Evolutionary conservation across 768 basidiomycete species (phyloP).

Genomic region (Mycena maculata): DNA sequence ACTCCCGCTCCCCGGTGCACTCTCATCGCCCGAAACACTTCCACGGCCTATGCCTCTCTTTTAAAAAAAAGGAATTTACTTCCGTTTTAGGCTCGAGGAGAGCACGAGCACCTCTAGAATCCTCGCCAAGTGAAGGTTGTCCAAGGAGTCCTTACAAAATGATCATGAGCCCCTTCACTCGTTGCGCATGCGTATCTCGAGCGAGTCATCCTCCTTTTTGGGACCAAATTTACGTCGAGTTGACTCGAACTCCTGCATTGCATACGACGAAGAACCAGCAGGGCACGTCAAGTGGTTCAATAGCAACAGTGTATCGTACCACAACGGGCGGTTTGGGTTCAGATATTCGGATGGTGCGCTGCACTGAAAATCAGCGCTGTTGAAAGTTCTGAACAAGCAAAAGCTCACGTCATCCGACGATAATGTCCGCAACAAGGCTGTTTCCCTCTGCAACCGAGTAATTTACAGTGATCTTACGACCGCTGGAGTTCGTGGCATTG

Average conservation of each 20-base stretch:
- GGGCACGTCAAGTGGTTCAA: constrained; percentile 7
- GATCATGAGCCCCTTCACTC: no score
- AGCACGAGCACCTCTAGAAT: no score
- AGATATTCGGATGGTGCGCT: constrained; percentile 12
- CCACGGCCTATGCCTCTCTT: no score
- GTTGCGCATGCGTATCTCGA: no score
- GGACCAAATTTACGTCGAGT: constrained; percentile 3
- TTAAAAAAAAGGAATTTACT: no score
- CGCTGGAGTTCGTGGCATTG: constrained; percentile 5
- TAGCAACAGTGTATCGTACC: constrained; percentile 13
- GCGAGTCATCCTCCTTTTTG: neutral
- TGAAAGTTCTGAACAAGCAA: constrained; percentile 10
- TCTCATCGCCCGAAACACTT: no score
- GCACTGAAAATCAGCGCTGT: constrained; percentile 12
- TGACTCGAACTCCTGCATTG: constrained; percentile 11
- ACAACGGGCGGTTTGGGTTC: constrained; percentile 9
- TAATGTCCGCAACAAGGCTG: constrained; percentile 16
- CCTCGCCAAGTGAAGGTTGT: no score
- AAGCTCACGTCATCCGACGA: constrained; percentile 15
- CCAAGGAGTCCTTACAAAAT: no score
- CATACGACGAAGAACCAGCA: constrained; percentile 14
- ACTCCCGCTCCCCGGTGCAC: neutral
- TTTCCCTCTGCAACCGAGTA: constrained; percentile 17
- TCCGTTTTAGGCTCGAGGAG: no score
- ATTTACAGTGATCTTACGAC: constrained; percentile 13